Base-by-base conservation (phyloP, 768 basidiomycete species). In the Neoboletus magnificus region DNA sequence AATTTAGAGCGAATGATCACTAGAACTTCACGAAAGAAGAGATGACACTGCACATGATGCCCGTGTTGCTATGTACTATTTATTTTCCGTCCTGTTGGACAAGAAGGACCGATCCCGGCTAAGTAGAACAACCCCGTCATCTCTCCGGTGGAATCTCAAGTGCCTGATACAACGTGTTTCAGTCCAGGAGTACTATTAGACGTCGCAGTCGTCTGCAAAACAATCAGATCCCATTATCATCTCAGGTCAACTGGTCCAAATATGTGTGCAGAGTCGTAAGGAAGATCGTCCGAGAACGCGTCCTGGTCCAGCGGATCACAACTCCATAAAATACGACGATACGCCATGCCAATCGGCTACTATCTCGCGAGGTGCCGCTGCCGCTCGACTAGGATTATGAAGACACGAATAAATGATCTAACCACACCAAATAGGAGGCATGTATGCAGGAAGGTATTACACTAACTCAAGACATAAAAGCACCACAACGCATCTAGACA, bases 1-100 rank as follows among this genome's bases (percentile, higher is more conserved):
- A n/a, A n/a, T n/a, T 30, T 25, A 37, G 22, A 50, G 50, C 30
- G 22, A 16, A 15, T 23, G 22, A n/a, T 20, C 35, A 36, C 16
- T 52, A 18, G 20, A 51, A 12, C 20, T 10, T 20, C 15, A 54
- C 13, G 12, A 11, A 29, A 2, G 16, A 37, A 20, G 46, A 11
- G 23, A 47, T 20, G 20, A n/a, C 27, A 29, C 12, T 27, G 42
- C 43, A 29, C 13, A 51, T 78, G 43, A 80, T 85, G 0, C 84
- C 86, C 3, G 85, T 87, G 52, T 82, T 66, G 56, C 75, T 79
- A 65, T 84, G 18, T 10, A 10, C 8, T 39, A 5, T 39, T 33
- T 18, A 39, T 39, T 39, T 18, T 39, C n/a, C 37, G 86, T 86
- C 35, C 82, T 85, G 63, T 86, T 84, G 2, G 84, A 80, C 13